Base-by-base conservation (phyloP, 331 rosid species). In the Phaseolus coccineus region DNA sequence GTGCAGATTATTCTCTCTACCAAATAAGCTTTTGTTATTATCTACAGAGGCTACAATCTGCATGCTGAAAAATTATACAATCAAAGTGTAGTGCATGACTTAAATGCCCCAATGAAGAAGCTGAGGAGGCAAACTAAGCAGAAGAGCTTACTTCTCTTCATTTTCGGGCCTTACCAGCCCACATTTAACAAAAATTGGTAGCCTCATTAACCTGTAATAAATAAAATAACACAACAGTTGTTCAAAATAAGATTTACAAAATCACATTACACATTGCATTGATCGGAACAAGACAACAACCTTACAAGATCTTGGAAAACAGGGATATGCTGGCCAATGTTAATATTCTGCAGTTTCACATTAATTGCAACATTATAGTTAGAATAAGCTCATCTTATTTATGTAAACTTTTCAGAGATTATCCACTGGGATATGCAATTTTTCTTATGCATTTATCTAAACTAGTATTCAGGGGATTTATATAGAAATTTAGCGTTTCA, bases 311-410 rank as follows among this genome's bases (percentile, higher is more conserved):
- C 70, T 58, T 53, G 82, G 31, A 91, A 85, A 58, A 76, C 73
- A 57, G 80, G 87, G 82, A 91, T 79, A 62, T 85, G 89, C 52
- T 75, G 55, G 84, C 87, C 56, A 61, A 92, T 86, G 91, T 85
- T 85, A 92, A 93, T 85, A 84, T 75, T 90, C 88, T 87, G 88
- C 87, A 95, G 80, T 97, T 95, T 91, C 86, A 88, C 71, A 22
- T 56, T 28, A 59, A 48, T 52, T 24, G 76, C 58, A 84, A 66
- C 2, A 57, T 46, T 28, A 10, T 76, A 68, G 76, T 84, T 80
- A 90, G 82, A 81, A 37, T 66, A 82, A 71, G 59, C 31, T 8
- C 56, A 65, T 12, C 73, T 12, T 55, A 69, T 30, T 59, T 76
- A 59, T 2, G 74, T n/a, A 73, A 27, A 80, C 66, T 58, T 58